A percentile compares a stretch with the other conserved stretches of the same genome.
phyloP scores from a whole-genome alignment of 169 alveolate genomes.

The Cryptosporidium tyzzeri region DNA sequence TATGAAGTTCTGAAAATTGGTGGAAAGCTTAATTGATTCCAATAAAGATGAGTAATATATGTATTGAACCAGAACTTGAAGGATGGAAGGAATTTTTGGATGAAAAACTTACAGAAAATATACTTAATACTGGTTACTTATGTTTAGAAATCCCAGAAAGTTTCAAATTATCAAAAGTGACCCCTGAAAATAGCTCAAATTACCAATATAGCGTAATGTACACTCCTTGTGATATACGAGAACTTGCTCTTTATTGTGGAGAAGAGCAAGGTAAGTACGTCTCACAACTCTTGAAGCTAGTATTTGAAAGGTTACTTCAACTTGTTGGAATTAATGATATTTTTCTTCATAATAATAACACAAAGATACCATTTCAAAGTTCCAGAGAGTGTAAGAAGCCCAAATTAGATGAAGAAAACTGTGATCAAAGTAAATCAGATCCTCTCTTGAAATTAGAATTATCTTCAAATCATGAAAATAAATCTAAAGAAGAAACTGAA shows the following conservation, averaged over 20 bases:
- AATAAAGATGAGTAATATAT: neutral
- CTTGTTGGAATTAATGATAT: conserved; percentile 27
- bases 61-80: conserved; percentile 2
- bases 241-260: conserved; percentile 35
- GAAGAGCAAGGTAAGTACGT: conserved; percentile 25
- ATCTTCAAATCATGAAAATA: neutral
- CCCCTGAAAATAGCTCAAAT: conserved; percentile 22
- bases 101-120: conserved; percentile 23
- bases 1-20: neutral
- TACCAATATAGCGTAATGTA: conserved; percentile 64
- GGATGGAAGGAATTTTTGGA: conserved; percentile 43
- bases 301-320: conserved; percentile 36
- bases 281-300: neutral
- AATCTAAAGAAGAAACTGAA: neutral
- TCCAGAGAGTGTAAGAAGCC: conserved; percentile 1
- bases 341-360: neutral
- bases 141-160: conserved; percentile 44
- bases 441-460: neutral
- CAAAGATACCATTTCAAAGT: neutral
- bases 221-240: conserved; percentile 63
- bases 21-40: neutral
- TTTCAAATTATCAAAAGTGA: conserved; percentile 24
- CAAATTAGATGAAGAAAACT: neutral
- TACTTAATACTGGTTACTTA: conserved; percentile 19
- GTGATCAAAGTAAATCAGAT: neutral